Conservation (phyloP, 495 filamentous ascomycete species). For the Penicillium tannophilum region DNA sequence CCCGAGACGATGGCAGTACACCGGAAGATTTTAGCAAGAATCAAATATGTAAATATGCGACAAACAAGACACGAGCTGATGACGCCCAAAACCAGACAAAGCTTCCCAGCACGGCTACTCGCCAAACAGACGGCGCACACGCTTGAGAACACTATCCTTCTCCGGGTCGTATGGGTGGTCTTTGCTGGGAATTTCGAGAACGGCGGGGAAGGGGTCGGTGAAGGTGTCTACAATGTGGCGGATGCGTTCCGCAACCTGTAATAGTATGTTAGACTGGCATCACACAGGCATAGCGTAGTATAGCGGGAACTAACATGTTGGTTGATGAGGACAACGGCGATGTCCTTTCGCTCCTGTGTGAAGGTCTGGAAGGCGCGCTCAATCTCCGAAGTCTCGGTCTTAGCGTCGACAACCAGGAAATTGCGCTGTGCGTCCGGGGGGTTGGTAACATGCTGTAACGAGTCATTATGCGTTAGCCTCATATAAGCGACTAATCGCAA, state of each 20-base stretch:
- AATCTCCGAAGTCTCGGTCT: constrained; percentile 85
- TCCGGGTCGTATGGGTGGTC: constrained; percentile 99
- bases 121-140: constrained; percentile 89
- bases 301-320: constrained; percentile 73
- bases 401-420: constrained; percentile 92
- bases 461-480: neutral
- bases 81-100: constrained; percentile 11
- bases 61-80: constrained; percentile 6
- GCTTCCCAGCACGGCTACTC: constrained; percentile 57
- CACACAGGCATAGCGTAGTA: neutral
- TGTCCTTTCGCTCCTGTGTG: constrained; percentile 87
- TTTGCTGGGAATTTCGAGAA: constrained; percentile 96
- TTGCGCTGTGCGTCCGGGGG: constrained; percentile 89
- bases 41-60: constrained; percentile 16
- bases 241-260: constrained; percentile 90
- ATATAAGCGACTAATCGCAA: neutral
- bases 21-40: constrained; percentile 16
- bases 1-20: neutral
- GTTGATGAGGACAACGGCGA: constrained; percentile 94
- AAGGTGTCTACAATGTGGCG: constrained; percentile 65
- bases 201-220: constrained; percentile 57
- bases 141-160: constrained; percentile 94
- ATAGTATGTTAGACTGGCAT: constrained; percentile 2
- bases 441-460: constrained; percentile 67
- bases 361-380: constrained; percentile 91